Evolutionary conservation across 164 flowering plant genomes (phyloP), one percentile per base, ranked within the genome.

Genomic region (Cinnamomum micranthum): DNA sequence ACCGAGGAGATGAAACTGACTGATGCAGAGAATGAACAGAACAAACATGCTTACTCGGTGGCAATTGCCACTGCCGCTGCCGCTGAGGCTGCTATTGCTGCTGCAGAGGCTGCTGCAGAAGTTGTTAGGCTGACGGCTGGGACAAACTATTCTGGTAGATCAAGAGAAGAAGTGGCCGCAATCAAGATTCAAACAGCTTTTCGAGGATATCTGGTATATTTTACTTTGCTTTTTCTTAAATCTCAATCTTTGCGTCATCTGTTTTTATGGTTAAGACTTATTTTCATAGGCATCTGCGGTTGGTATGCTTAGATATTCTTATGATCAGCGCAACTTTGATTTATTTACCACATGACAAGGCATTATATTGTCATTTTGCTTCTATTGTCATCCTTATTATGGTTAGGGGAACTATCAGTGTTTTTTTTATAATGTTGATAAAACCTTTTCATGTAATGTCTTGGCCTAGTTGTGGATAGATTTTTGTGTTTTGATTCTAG

Each of bases 81-180:
- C 13, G 98, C 94, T 6, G 92, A 88, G 81, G 94, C 93, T 9
- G 97, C 95, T 14, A 91, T 87, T 72, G 93, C 94, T 6, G 90
- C 95, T 22, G 93, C 92, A 63, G 92, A 90, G 80, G 93, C 93
- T 9, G 91, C 96, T 41, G 92, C 93, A 0, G 91, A 91, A 79
- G 95, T 90, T 31, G 92, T 87, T 58, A 83, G 92, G 12, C 87
- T 87, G 65, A 83, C 91, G 13, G 25, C 86, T 6, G 77, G 64
- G 1, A n/a, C 87, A 6, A 84, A 77, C 31, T 87, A 68, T 74
- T 65, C 86, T 1, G 97, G 95, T 17, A 92, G 88, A 84, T 83
- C 94, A 6, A 78, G 77, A 76, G 97, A 92, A 71, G 97, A 92
- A 83, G 84, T 77, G 4, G 95, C 97, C 0, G 97, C 92, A 33